phyloP scores from a whole-genome alignment of 441 rosid genomes.

The Syzygium malaccense region DNA sequence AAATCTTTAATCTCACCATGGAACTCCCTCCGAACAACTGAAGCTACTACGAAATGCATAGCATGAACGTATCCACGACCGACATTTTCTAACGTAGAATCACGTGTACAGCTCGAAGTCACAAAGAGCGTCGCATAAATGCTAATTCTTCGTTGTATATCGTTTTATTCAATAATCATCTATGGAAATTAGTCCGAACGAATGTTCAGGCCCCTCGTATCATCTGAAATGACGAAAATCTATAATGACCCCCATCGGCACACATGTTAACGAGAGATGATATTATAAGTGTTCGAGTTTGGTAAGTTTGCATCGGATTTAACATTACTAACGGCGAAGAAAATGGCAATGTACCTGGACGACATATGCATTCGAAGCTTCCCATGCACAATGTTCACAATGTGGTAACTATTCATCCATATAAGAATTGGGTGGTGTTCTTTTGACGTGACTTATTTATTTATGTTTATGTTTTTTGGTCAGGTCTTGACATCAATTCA shows the following conservation, averaged over 20 bases:
- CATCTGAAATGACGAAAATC: background rate
- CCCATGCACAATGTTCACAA: background rate
- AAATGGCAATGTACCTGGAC: background rate
- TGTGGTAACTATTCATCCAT: background rate
- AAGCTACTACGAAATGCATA: too few species aligned
- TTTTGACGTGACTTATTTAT: background rate
- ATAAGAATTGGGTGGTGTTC: background rate
- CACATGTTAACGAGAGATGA: background rate
- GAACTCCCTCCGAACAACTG: too few species aligned
- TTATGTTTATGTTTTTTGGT: background rate
- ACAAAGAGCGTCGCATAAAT: too few species aligned
- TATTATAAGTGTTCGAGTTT: background rate
- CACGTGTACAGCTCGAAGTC: too few species aligned
- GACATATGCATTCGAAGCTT: background rate
- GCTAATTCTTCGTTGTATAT: background rate
- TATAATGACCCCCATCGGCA: background rate
- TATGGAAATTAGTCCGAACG: accelerated
- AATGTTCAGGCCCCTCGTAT: background rate
- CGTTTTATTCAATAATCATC: background rate
- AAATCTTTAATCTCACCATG: too few species aligned
- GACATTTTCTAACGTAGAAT: too few species aligned
- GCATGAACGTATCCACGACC: too few species aligned
- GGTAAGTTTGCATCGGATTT: background rate
- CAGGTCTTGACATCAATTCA: background rate
- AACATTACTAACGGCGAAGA: background rate